phyloP scores from a whole-genome alignment of 2,329 filamentous ascomycete species.

The Beauveria sp. region DNA sequence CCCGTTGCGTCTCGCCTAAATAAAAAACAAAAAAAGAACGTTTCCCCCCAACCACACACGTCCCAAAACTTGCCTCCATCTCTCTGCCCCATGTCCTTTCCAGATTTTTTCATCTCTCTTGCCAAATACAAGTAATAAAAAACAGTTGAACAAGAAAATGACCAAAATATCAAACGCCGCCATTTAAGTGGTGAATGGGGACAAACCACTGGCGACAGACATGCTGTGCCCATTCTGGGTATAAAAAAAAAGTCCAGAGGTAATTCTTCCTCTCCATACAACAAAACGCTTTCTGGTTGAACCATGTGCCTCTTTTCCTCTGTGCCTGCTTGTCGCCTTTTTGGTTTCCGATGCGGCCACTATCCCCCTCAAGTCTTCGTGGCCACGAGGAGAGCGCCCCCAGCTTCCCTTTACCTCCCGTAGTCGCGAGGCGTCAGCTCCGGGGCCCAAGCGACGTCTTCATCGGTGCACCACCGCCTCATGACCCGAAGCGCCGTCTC shows the following conservation, averaged over 20 bases:
- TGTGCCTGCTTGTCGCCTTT: background rate
- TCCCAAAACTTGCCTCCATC: too few species aligned
- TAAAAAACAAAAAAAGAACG: too few species aligned
- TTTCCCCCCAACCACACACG: too few species aligned
- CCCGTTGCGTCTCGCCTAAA: background rate
- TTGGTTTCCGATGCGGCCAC: background rate
- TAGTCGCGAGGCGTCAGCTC: conserved; percentile 21
- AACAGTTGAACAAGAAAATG: too few species aligned
- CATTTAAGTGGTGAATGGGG: background rate
- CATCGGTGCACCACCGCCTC: conserved; percentile 35
- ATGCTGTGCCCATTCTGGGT: conserved; percentile 2
- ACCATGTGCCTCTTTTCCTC: background rate
- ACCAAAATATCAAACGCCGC: background rate
- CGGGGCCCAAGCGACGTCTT: conserved; percentile 39
- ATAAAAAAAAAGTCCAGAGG: conserved; percentile 10
- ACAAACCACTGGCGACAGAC: background rate
- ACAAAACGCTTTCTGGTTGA: conserved; percentile 16
- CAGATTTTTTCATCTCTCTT: too few species aligned
- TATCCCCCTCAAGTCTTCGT: background rate
- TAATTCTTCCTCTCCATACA: background rate
- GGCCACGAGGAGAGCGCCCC: background rate
- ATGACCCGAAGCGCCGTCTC: conserved; percentile 31
- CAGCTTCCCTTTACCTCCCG: background rate
- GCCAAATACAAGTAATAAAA: too few species aligned
- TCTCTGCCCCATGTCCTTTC: too few species aligned